Conservation (phyloP, 2,329 filamentous ascomycete species). For the Ascochyta clinopodiicola region DNA sequence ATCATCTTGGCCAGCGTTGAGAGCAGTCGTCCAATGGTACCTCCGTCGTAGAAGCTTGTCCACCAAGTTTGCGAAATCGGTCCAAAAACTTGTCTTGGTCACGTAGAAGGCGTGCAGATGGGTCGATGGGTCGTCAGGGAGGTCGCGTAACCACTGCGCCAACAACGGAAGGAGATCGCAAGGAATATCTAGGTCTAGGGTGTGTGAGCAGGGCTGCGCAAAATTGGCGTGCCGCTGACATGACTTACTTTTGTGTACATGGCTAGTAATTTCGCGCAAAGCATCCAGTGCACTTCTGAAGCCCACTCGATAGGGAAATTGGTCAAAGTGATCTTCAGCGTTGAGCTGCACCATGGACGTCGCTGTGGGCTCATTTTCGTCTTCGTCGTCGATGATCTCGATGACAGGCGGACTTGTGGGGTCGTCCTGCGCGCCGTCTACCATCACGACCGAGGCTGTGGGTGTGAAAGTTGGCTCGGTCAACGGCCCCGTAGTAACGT, state of each 20-base stretch:
- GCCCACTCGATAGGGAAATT: slow-evolving; percentile 37
- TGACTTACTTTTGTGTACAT: slow-evolving; percentile 37
- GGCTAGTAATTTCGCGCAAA: slow-evolving; percentile 22
- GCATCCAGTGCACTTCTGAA: neutral
- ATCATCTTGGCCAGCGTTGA: slow-evolving; percentile 20
- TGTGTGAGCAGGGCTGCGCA: slow-evolving; percentile 2
- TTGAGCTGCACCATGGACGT: slow-evolving; percentile 29
- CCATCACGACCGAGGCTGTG: slow-evolving; percentile 18
- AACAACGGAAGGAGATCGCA: slow-evolving; percentile 33
- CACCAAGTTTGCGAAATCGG: slow-evolving; percentile 39
- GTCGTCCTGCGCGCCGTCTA: slow-evolving; percentile 25
- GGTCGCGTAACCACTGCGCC: slow-evolving; percentile 35
- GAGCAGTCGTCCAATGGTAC: slow-evolving; percentile 26
- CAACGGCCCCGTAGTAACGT: neutral
- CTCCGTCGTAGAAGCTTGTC: slow-evolving; percentile 37
- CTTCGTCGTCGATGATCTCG: slow-evolving; percentile 46
- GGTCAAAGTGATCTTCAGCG: slow-evolving; percentile 38
- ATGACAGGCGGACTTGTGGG: slow-evolving; percentile 46
- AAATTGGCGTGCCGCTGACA: neutral
- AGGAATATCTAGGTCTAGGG: slow-evolving; percentile 7
- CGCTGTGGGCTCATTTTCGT: slow-evolving; percentile 27
- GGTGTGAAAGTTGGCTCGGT: neutral
- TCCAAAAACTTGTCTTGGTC: slow-evolving; percentile 43
- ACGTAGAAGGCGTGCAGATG: slow-evolving; percentile 34
- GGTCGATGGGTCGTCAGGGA: slow-evolving; percentile 32